Conservation (phyloP, 306 rosid species). For the Pachyrhizus erosus region DNA sequence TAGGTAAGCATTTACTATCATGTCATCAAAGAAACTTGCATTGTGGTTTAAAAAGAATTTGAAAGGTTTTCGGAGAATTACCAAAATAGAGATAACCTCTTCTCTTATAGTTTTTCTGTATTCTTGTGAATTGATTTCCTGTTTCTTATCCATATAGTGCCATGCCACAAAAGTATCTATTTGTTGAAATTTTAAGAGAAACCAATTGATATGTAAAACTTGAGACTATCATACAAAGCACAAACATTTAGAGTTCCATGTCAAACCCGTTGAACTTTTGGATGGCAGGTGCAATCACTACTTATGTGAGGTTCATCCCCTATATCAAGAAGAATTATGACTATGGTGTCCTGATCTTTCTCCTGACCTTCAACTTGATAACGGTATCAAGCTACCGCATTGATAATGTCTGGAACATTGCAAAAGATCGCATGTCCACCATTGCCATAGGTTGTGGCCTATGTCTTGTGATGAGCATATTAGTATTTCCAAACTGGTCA, state of each 20-base stretch:
- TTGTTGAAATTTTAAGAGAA: conserved; percentile 21
- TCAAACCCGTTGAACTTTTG: neutral
- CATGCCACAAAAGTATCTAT: neutral
- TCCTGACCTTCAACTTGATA: conserved; percentile 86
- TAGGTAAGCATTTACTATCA: conserved; percentile 53
- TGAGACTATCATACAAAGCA: neutral
- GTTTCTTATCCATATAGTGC: neutral
- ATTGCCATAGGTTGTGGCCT: conserved; percentile 82
- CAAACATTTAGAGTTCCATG: neutral
- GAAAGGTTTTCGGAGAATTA: neutral
- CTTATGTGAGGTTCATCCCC: conserved; percentile 88
- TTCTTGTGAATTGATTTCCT: neutral
- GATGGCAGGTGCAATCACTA: conserved; percentile 76
- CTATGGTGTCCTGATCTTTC: conserved; percentile 87
- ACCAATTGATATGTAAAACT: neutral
- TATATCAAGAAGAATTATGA: conserved; percentile 83
- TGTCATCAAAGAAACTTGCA: neutral
- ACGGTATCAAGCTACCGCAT: conserved; percentile 83
- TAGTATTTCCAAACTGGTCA: conserved; percentile 92
- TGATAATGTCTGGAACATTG: conserved; percentile 63
- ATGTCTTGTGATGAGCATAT: conserved; percentile 75
- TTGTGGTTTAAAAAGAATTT: neutral
- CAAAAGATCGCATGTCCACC: conserved; percentile 72
- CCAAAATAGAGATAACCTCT: conserved; percentile 9
- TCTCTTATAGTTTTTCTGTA: no score